These are phyloP conservation scores for Pyrenochaeta sp. DNA, from an alignment of 2,329 filamentous ascomycete genomes.

Conservation along the genomic window DNA sequence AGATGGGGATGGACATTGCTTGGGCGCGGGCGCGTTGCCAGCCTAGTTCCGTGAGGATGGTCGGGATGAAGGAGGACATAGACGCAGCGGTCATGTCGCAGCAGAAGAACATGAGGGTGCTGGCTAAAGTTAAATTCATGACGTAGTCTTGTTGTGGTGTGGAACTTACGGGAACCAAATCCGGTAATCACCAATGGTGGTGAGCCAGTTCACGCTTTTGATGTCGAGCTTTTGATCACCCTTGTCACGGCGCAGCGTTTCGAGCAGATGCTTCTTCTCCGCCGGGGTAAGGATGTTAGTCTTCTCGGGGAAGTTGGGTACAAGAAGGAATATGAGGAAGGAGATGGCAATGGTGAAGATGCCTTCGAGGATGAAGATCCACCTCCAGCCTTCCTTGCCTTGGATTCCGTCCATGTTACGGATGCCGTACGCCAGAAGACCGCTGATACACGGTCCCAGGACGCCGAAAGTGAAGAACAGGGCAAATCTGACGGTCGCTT, in stretches of 20 bases:
- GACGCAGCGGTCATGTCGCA: slow-evolving; percentile 46
- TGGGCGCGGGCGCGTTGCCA: slow-evolving; percentile 44
- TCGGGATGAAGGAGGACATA: slow-evolving; percentile 43
- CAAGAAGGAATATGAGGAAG: slow-evolving; percentile 57
- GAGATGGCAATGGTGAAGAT: slow-evolving; percentile 61
- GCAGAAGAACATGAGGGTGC: slow-evolving; percentile 46
- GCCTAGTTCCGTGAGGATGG: slow-evolving; percentile 45
- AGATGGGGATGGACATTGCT: slow-evolving; percentile 48
- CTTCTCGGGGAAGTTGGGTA: slow-evolving; percentile 62
- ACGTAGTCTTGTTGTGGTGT: slow-evolving; percentile 49
- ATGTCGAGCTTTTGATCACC: slow-evolving; percentile 55
- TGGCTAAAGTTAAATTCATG: slow-evolving; percentile 17
- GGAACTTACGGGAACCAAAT: slow-evolving; percentile 63
- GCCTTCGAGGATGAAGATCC: slow-evolving; percentile 70
- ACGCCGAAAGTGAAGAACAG: slow-evolving; percentile 63
- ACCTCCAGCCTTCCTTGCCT: slow-evolving; percentile 38
- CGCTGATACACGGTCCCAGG: slow-evolving; percentile 64
- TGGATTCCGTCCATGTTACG: slow-evolving; percentile 40
- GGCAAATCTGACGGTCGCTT: slow-evolving; percentile 61
- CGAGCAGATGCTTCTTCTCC: slow-evolving; percentile 63
- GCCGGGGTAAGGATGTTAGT: slow-evolving; percentile 59
- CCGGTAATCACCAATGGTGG: slow-evolving; percentile 63
- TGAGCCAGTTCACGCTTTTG: slow-evolving; percentile 56
- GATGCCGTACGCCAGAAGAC: slow-evolving; percentile 59
- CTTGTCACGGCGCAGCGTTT: slow-evolving; percentile 58